Percentiles rank a stretch among this genome's conserved stretches.
Evolutionary conservation across 2,329 filamentous ascomycete genomes (phyloP).

Genomic region (Akanthomyces dipterigenus): DNA sequence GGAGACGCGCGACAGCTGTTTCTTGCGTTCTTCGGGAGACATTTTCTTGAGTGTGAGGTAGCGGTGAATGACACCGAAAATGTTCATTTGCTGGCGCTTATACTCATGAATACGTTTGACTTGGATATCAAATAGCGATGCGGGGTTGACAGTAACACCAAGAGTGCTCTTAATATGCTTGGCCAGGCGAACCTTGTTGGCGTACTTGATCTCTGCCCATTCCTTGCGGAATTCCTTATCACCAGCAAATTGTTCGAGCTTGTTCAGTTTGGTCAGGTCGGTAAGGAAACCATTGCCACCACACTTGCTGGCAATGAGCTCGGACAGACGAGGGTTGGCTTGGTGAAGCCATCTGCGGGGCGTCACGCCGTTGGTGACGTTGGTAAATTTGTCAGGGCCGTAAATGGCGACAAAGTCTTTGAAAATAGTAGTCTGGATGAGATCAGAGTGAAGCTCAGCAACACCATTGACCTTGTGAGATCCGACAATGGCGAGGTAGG

Average conservation of each 20-base stretch:
- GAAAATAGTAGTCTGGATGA: conserved; percentile 99
- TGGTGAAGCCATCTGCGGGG: conserved; percentile 95
- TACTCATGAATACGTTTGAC: conserved; percentile 99
- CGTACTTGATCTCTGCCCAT: conserved; percentile 94
- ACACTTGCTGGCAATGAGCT: conserved; percentile 84
- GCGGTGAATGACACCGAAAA: conserved; percentile 93
- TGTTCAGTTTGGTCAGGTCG: conserved; percentile 79
- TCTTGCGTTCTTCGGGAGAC: conserved; percentile 77
- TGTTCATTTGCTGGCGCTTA: conserved; percentile 98
- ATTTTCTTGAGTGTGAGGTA: conserved; percentile 86
- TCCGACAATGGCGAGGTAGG: conserved; percentile 86
- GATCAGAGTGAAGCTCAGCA: conserved; percentile 91
- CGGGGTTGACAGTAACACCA: conserved; percentile 76
- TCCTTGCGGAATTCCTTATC: conserved; percentile 89
- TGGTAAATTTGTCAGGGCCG: conserved; percentile 94
- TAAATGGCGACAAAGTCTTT: conserved; percentile 96
- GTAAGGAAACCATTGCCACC: conserved; percentile 81
- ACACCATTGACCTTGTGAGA: conserved; percentile 99
- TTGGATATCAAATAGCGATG: conserved; percentile 89
- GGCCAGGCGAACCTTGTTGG: conserved; percentile 88
- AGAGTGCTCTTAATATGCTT: conserved; percentile 82
- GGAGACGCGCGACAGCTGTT: conserved; percentile 78
- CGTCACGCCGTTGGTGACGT: conserved; percentile 97
- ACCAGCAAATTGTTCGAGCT: conserved; percentile 75
- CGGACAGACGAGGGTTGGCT: conserved; percentile 86